phyloP scores from a whole-genome alignment of 208 protist species.

The Phytomonas serpens region DNA sequence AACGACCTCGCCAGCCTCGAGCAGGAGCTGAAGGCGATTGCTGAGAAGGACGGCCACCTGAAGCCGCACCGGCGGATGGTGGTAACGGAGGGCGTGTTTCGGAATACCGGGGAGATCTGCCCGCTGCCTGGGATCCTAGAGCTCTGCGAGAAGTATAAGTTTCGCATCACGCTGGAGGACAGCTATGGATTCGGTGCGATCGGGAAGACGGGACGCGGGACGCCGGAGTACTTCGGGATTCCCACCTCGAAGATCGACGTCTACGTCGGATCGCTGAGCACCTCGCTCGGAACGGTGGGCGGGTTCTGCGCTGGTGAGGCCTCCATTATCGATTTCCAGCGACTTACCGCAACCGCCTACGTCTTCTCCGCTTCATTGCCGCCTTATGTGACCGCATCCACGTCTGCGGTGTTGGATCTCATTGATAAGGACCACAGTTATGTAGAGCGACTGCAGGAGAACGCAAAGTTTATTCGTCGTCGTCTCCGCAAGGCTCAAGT shows the following conservation, averaged over 20 bases:
- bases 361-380: conserved; percentile 97
- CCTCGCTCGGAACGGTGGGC: conserved; percentile 86
- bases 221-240: conserved; percentile 91
- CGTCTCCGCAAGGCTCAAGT: conserved; percentile 38
- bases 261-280: conserved; percentile 84
- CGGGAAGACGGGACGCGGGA: conserved; percentile 92
- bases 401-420: conserved; percentile 61
- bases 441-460: conserved; percentile 29
- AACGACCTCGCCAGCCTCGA: conserved; percentile 94
- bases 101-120: conserved; percentile 83
- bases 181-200: conserved; percentile 92
- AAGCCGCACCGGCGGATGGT: conserved; percentile 90
- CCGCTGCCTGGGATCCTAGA: conserved; percentile 82
- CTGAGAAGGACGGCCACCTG: conserved; percentile 36
- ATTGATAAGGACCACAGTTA: conserved; percentile 49
- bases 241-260: conserved; percentile 73
- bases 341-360: conserved; percentile 90
- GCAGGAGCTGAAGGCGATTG: conserved; percentile 61
- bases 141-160: conserved; percentile 93
- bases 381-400: conserved; percentile 87
- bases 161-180: conserved; percentile 96
- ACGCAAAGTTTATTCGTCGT: conserved; percentile 40
- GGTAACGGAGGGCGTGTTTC: conserved; percentile 94
- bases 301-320: conserved; percentile 92
- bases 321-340: conserved; percentile 92